Percentiles rank a stretch among this genome's conserved stretches.
phyloP scores from a whole-genome alignment of 2,329 filamentous ascomycete species.

The Juglanconis oblonga region DNA sequence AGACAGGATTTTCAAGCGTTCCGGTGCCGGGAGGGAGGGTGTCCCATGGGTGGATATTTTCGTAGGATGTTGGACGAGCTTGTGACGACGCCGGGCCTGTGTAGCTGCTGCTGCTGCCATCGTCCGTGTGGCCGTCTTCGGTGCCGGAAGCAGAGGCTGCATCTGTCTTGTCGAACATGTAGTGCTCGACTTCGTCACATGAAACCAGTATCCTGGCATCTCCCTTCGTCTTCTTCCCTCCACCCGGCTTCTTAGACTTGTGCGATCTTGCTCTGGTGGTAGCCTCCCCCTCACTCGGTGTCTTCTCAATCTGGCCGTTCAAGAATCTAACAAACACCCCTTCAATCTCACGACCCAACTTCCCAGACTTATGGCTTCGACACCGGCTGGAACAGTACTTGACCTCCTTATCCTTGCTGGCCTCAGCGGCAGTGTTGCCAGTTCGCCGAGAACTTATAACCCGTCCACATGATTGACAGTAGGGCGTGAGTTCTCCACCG shows the following conservation, averaged over 20 bases:
- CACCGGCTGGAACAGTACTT: constrained; percentile 60
- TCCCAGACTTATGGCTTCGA: constrained; percentile 46
- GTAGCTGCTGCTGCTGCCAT: not conserved
- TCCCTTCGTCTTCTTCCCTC: constrained; percentile 42
- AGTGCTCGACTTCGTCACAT: constrained; percentile 46
- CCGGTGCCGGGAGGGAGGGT: not conserved
- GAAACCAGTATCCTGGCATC: constrained; percentile 48
- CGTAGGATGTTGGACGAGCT: not conserved
- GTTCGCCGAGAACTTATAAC: constrained; percentile 42
- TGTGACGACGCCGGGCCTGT: not conserved
- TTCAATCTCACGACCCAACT: constrained; percentile 51
- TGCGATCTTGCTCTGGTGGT: not conserved
- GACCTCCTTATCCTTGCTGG: constrained; percentile 25
- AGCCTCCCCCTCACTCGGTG: not conserved
- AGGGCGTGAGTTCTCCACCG: constrained; percentile 45
- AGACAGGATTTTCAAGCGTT: not conserved
- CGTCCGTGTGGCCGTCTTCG: constrained; percentile 33
- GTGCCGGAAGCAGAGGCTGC: constrained; percentile 39
- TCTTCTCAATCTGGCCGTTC: constrained; percentile 13
- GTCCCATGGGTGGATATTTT: not conserved
- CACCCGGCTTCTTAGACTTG: constrained; percentile 19
- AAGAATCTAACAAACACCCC: constrained; percentile 40
- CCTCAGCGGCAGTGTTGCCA: not conserved
- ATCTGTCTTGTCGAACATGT: constrained; percentile 44
- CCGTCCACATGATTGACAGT: constrained; percentile 56